phyloP scores from a whole-genome alignment of 331 rosid genomes.

The Quercus phellos region DNA sequence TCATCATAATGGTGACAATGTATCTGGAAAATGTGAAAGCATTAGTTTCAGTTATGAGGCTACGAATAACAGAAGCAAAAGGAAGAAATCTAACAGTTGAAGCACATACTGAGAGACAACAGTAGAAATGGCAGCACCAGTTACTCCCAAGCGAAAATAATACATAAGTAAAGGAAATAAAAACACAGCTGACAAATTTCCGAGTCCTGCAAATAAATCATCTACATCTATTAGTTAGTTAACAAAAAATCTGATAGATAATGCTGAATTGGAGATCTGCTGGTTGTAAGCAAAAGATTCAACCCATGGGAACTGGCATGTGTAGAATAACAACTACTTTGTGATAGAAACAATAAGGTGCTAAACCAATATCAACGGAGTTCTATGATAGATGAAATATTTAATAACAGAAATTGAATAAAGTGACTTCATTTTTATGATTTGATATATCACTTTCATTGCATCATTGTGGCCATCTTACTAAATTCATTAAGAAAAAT shows the following conservation, averaged over 20 bases:
- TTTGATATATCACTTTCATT: not conserved
- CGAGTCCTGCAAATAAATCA: conserved; percentile 60
- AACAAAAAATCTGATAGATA: not conserved
- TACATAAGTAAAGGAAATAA: conserved; percentile 80
- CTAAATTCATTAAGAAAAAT: not conserved
- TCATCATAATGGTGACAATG: conserved; percentile 64
- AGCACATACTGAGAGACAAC: conserved; percentile 86
- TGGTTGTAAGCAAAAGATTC: not conserved
- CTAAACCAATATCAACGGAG: not conserved
- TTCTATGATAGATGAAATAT: not conserved
- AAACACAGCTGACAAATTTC: conserved; percentile 68
- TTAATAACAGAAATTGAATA: not conserved
- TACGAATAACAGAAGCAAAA: conserved; percentile 12
- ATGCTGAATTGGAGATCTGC: not conserved
- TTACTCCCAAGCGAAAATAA: conserved; percentile 64
- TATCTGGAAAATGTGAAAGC: conserved; percentile 50
- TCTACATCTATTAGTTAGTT: conserved; percentile 22
- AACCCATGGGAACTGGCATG: not conserved
- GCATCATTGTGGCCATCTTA: not conserved
- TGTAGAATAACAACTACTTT: not conserved
- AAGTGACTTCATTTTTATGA: not conserved
- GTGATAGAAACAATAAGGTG: not conserved
- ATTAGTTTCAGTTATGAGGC: conserved; percentile 12
- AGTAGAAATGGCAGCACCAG: conserved; percentile 88
- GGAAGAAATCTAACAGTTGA: conserved; percentile 4